phyloP scores from a whole-genome alignment of 768 basidiomycete genomes.

The Boletus coccyginus region DNA sequence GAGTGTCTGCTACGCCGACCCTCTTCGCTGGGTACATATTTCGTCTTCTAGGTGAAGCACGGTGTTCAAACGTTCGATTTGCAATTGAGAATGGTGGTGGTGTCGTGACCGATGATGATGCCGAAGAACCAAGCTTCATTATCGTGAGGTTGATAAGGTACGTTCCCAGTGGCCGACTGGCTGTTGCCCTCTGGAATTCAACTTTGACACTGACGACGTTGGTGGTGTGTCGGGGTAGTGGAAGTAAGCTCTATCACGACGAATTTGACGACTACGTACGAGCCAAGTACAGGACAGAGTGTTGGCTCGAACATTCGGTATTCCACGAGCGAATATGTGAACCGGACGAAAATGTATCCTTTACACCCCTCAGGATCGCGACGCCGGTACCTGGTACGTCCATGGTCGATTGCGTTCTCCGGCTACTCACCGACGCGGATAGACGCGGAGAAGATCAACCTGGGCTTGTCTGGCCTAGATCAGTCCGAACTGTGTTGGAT shows the following conservation, averaged over 20 bases:
- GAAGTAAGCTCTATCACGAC: conserved; percentile 61
- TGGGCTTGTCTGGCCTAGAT: conserved; percentile 78
- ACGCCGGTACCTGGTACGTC: conserved; percentile 58
- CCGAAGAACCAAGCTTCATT: conserved; percentile 57
- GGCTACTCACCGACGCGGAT: background rate
- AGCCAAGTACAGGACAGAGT: conserved; percentile 78
- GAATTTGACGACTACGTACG: conserved; percentile 49
- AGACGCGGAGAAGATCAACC: conserved; percentile 55
- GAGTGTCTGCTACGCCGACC: background rate
- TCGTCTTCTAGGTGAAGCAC: conserved; percentile 66
- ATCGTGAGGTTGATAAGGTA: conserved; percentile 76
- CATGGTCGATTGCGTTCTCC: background rate
- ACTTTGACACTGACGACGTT: background rate
- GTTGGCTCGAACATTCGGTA: conserved; percentile 89
- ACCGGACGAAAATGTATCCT: conserved; percentile 66
- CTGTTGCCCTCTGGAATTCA: background rate
- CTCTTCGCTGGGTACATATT: conserved; percentile 60
- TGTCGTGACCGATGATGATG: conserved; percentile 42
- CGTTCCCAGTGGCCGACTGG: background rate
- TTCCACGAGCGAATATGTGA: conserved; percentile 70
- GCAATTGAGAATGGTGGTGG: conserved; percentile 65
- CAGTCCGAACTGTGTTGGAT: conserved; percentile 66
- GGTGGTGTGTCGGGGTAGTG: conserved; percentile 42
- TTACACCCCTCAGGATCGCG: conserved; percentile 57
- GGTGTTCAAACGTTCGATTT: conserved; percentile 48